Evolutionary conservation across 1,139 yeast species (phyloP).

Genomic region (Geotrichum europaeum): DNA sequence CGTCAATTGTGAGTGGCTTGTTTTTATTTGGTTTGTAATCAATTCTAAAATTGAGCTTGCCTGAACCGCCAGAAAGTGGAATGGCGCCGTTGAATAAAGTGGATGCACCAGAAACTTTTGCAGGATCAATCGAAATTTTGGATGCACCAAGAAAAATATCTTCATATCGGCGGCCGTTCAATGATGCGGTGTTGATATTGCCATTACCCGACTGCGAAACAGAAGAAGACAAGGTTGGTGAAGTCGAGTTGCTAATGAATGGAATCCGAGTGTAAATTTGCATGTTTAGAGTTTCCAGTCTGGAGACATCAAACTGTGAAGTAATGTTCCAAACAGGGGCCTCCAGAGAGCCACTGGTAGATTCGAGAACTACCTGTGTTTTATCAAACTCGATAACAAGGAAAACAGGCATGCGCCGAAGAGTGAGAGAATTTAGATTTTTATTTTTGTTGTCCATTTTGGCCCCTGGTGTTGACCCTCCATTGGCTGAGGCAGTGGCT

Average conservation of each 20-base stretch:
- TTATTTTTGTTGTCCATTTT: neutral
- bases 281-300: slow-evolving; percentile 51
- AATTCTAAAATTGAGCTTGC: slow-evolving; percentile 51
- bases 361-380: slow-evolving; percentile 77
- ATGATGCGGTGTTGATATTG: neutral
- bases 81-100: slow-evolving; percentile 16
- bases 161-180: slow-evolving; percentile 10
- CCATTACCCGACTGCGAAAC: neutral
- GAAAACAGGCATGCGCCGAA: slow-evolving; percentile 34
- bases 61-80: slow-evolving; percentile 34
- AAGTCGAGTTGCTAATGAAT: slow-evolving; percentile 13
- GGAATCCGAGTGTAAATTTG: slow-evolving; percentile 76
- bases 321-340: slow-evolving; percentile 77
- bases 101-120: slow-evolving; percentile 6
- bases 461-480: neutral
- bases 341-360: slow-evolving; percentile 62
- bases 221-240: neutral
- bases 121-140: slow-evolving; percentile 23
- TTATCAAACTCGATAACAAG: slow-evolving; percentile 43
- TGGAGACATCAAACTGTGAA: slow-evolving; percentile 85
- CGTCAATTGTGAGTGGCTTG: slow-evolving; percentile 72
- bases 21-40: slow-evolving; percentile 67
- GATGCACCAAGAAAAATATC: slow-evolving; percentile 39
- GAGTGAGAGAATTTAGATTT: neutral
- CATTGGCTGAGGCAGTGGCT: neutral